Evolutionary conservation across 305 asterid species (phyloP), one percentile per base, ranked within the genome.

Genomic region (Rubia balearica): DNA sequence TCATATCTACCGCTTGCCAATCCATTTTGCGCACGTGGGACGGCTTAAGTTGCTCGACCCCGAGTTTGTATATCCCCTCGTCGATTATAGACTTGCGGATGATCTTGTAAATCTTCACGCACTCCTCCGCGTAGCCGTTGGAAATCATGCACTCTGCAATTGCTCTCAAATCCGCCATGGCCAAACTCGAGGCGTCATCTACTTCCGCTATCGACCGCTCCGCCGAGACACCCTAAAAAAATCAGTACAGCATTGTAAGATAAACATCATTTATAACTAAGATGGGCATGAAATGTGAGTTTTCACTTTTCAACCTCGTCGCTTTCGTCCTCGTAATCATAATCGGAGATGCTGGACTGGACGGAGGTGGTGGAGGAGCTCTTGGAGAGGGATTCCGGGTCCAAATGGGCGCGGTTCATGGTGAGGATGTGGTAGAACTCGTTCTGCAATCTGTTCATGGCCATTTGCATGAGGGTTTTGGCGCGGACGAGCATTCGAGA

Each of bases 111-210:
- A 90, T 85, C 11, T 83, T 81, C 70, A 88, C 69, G 68, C 98
- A 92, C 65, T 92, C 97, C 61, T 83, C 85, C 0, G 85, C 79
- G 72, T 90, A 89, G 6, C 97, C 97, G 4, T 85, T 70, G 11
- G 90, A 82, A n/a, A 85, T 92, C 98, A 92, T 92, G 61, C 97
- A 92, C 16, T 90, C 97, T 0, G 95, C 96, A 5, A 92, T 87
- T 61, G 76, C 16, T 73, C 78, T 75, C 85, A 90, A 45, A 74
- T 92, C 96, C 75, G 82, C 80, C 96, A 88, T 90, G 40, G 81
- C 86, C 12, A 59, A 19, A 51, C 24, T 67, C 0, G 93, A 87
- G 38, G 68, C 87, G 63, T 85, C 95, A 27, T 89, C 98, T 2
- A 83, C 90, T 65, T 85, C 88, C 0, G 87, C 36, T 59, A 87